phyloP scores from a whole-genome alignment of 2,329 filamentous ascomycete genomes.

The Aschersonia sp. region DNA sequence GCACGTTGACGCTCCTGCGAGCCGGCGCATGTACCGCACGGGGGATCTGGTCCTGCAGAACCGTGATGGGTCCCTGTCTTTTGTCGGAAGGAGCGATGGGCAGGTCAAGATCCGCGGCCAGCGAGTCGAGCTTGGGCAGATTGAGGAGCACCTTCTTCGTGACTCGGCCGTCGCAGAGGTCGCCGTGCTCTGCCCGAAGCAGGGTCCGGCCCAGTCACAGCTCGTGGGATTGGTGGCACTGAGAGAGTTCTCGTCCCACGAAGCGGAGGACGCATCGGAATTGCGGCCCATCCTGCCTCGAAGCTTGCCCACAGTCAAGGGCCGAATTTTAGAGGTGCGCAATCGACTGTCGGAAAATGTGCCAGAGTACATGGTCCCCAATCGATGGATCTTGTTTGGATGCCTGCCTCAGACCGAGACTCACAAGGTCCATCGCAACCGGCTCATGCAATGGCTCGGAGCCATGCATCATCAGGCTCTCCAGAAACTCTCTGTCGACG shows the following conservation, averaged over 20 bases:
- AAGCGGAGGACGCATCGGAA: background rate
- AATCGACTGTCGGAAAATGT: background rate
- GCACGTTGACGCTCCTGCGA: background rate
- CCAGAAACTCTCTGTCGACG: too few relatives aligned
- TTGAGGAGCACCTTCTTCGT: background rate
- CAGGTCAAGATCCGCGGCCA: conserved; percentile 40
- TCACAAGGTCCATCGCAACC: background rate
- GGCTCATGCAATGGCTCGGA: too few relatives aligned
- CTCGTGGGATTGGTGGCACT: background rate
- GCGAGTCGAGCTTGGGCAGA: conserved; percentile 5
- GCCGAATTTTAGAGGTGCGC: background rate
- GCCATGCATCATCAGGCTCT: too few relatives aligned
- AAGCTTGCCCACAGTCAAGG: background rate
- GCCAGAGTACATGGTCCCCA: background rate
- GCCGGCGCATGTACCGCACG: background rate
- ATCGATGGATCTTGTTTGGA: background rate
- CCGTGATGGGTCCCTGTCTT: background rate
- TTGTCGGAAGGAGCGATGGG: conserved; percentile 30
- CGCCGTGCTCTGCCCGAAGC: background rate
- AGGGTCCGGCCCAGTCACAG: background rate
- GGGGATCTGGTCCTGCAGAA: background rate
- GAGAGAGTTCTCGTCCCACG: background rate
- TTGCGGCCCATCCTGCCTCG: background rate
- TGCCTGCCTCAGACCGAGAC: background rate
- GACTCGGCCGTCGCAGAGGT: background rate